phyloP scores from a whole-genome alignment of 1,284 basidiomycete species.

The Mixia osmundae region DNA sequence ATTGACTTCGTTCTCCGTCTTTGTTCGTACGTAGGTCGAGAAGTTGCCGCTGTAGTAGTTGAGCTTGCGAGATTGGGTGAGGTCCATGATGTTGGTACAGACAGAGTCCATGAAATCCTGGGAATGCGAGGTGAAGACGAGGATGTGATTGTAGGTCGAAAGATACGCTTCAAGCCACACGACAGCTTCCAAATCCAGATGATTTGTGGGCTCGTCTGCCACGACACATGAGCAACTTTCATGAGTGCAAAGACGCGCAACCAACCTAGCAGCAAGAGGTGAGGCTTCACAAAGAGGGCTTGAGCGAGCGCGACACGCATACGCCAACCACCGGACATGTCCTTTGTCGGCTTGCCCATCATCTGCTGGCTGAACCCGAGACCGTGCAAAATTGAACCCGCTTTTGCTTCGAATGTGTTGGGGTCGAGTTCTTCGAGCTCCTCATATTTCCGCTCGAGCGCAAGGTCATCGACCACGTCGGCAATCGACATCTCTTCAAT shows the following conservation, averaged over 20 bases:
- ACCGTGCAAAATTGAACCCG: conserved; percentile 86
- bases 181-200: conserved; percentile 86
- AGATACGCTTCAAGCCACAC: conserved; percentile 98
- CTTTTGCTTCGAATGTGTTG: conserved; percentile 81
- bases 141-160: conserved; percentile 92
- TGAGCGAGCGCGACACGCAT: conserved; percentile 95
- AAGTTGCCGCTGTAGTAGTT: conserved; percentile 74
- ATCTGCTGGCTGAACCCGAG: conserved; percentile 72
- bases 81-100: conserved; percentile 94
- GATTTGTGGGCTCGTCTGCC: conserved; percentile 34
- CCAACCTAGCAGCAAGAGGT: conserved; percentile 56
- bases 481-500: conserved; percentile 83
- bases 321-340: conserved; percentile 97
- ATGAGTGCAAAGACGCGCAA: not conserved
- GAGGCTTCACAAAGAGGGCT: conserved; percentile 88
- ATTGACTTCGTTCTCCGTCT: conserved; percentile 91
- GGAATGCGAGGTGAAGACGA: conserved; percentile 87
- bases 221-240: not conserved
- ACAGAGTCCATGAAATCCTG: conserved; percentile 96
- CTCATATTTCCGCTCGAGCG: conserved; percentile 72
- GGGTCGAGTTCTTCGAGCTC: conserved; percentile 96
- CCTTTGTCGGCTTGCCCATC: conserved; percentile 94
- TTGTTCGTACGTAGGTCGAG: conserved; percentile 85
- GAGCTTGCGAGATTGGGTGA: conserved; percentile 61
- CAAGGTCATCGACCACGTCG: conserved; percentile 69